Evolutionary conservation across 1,284 basidiomycete species (phyloP).

Genomic region (Cutaneotrichosporon dermatis): DNA sequence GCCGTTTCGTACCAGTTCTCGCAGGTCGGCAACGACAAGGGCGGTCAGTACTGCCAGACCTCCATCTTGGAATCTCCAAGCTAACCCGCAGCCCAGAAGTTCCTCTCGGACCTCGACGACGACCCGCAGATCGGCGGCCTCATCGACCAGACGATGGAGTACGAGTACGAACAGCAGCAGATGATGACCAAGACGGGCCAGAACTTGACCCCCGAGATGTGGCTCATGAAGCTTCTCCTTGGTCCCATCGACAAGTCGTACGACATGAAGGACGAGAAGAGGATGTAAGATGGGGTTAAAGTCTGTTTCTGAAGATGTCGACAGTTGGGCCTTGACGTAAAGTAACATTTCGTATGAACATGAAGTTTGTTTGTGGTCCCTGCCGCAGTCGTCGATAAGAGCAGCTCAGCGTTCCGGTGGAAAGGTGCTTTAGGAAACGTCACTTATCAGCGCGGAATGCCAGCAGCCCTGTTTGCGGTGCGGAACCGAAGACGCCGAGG

Average conservation of each 20-base stretch:
- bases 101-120: slow-evolving; percentile 21
- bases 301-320: too few species aligned
- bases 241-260: slow-evolving; percentile 17
- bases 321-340: too few species aligned
- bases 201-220: slow-evolving; percentile 25
- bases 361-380: too few species aligned
- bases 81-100: slow-evolving; percentile 18
- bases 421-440: too few species aligned
- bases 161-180: slow-evolving; percentile 18
- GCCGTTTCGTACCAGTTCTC: slow-evolving; percentile 21
- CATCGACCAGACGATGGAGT: slow-evolving; percentile 22
- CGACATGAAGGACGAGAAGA: slow-evolving; percentile 12
- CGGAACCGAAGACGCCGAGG: too few species aligned
- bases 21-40: slow-evolving; percentile 23
- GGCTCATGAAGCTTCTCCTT: slow-evolving; percentile 18
- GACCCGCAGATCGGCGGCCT: slow-evolving; percentile 17
- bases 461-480: too few species aligned
- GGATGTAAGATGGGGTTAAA: too few species aligned
- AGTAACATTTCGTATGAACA: too few species aligned
- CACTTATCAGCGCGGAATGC: too few species aligned
- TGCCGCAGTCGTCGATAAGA: too few species aligned
- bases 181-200: slow-evolving; percentile 29
- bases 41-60: slow-evolving; percentile 23
- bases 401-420: too few species aligned
- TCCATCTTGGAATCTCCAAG: too few species aligned